Conservation (phyloP, 257 asterid genomes). For the Avicennia marina region DNA sequence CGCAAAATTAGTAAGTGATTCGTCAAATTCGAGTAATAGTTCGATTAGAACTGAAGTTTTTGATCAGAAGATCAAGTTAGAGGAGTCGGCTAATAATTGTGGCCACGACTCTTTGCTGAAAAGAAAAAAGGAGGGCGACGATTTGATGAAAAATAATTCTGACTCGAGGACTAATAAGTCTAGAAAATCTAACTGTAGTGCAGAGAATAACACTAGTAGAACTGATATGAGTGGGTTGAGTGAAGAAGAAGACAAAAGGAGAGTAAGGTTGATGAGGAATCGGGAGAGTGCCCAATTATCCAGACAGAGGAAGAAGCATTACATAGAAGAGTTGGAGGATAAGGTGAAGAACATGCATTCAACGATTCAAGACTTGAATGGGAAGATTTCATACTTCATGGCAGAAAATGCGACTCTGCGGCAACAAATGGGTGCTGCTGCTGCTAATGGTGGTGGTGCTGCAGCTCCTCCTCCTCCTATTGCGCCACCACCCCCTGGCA, state of each 20-base stretch:
- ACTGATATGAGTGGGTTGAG: slow-evolving; percentile 24
- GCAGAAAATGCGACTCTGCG: slow-evolving; percentile 73
- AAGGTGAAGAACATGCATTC: slow-evolving; percentile 86
- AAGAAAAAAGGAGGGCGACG: slow-evolving; percentile 67
- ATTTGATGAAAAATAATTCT: slow-evolving; percentile 18
- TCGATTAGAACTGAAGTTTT: slow-evolving; percentile 40
- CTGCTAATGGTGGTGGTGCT: slow-evolving; percentile 26
- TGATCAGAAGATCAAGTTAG: slow-evolving; percentile 54
- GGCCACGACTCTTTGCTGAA: slow-evolving; percentile 40
- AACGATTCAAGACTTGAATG: slow-evolving; percentile 84
- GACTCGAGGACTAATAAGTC: slow-evolving; percentile 43
- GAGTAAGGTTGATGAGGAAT: slow-evolving; percentile 87
- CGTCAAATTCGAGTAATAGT: slow-evolving; percentile 40
- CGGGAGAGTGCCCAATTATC: slow-evolving; percentile 97
- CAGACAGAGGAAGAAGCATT: slow-evolving; percentile 90
- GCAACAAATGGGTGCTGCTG: slow-evolving; percentile 67
- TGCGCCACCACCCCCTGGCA: slow-evolving; percentile 64
- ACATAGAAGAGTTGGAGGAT: slow-evolving; percentile 93
- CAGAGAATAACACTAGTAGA: slow-evolving; percentile 21
- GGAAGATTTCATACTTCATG: slow-evolving; percentile 68
- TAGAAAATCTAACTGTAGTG: slow-evolving; percentile 39
- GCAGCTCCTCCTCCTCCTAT: slow-evolving; percentile 39
- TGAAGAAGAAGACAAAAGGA: slow-evolving; percentile 78
- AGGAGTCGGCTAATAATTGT: slow-evolving; percentile 27
- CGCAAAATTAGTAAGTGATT: slow-evolving; percentile 55